Conservation (phyloP, 2,329 filamentous ascomycete species). For the Septoria linicola region DNA sequence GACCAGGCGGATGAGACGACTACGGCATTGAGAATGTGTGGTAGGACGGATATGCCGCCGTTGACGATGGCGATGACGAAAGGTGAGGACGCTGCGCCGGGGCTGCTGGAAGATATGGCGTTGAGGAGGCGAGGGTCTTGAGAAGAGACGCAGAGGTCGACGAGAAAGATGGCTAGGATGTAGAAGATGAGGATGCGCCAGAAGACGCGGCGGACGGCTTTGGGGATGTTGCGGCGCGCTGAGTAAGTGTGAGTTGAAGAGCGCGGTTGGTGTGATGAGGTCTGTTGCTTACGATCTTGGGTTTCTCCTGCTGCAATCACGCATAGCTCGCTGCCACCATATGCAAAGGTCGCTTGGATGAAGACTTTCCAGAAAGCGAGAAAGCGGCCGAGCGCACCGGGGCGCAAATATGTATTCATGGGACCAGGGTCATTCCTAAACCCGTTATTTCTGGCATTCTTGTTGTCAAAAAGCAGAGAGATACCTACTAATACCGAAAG, state of each 20-base stretch:
- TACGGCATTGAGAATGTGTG: constrained; percentile 68
- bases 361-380: constrained; percentile 43
- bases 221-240: constrained; percentile 31
- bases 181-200: constrained; percentile 49
- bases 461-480: too few species aligned
- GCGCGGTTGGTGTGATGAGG: neutral
- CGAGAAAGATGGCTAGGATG: constrained; percentile 41
- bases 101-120: constrained; percentile 30
- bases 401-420: constrained; percentile 34
- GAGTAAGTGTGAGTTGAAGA: neutral
- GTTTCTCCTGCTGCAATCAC: constrained; percentile 45
- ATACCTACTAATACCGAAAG: constrained; percentile 51
- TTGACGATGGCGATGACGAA: constrained; percentile 61
- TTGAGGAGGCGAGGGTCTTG: constrained; percentile 39
- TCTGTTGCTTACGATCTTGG: constrained; percentile 16
- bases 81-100: constrained; percentile 48
- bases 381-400: constrained; percentile 40
- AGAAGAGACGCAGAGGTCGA: constrained; percentile 43
- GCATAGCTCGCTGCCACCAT: constrained; percentile 31
- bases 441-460: too few species aligned
- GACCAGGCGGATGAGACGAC: constrained; percentile 65
- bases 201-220: constrained; percentile 46
- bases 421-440: constrained; percentile 41
- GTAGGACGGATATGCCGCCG: constrained; percentile 60
- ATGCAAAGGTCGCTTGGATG: constrained; percentile 37